Evolutionary conservation across 2,329 filamentous ascomycete genomes (phyloP).

Genomic region (Helicocarpus griseus): DNA sequence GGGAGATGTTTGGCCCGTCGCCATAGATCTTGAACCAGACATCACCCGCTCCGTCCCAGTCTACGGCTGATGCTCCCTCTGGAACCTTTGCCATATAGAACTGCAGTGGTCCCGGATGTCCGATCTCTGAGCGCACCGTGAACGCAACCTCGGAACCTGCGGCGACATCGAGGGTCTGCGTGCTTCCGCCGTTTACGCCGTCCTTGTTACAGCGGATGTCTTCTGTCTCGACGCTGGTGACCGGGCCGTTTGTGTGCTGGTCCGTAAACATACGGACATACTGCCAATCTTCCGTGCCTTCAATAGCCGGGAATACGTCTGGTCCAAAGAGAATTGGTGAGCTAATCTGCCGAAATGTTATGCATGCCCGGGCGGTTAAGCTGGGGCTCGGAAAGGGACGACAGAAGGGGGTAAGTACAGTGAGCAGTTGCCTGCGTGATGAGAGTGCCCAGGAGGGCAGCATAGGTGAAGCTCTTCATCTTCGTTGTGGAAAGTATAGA

Average conservation of each 20-base stretch:
- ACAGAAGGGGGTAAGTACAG: background rate
- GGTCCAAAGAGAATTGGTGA: background rate
- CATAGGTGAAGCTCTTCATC: background rate
- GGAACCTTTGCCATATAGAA: constrained; percentile 36
- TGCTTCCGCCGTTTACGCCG: constrained; percentile 15
- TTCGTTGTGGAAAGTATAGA: background rate
- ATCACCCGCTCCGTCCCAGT: constrained; percentile 29
- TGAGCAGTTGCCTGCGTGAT: background rate
- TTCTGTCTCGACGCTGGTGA: constrained; percentile 24
- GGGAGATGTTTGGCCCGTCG: constrained; percentile 25
- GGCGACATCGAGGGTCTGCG: constrained; percentile 15
- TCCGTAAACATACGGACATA: constrained; percentile 18
- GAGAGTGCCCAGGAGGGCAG: background rate
- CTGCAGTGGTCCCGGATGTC: constrained; percentile 33
- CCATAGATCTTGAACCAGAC: constrained; percentile 40
- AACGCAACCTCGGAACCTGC: constrained; percentile 39
- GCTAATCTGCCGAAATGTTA: background rate
- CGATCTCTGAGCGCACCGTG: constrained; percentile 34
- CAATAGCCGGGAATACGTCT: background rate
- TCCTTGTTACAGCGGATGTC: constrained; percentile 33
- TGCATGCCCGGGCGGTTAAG: background rate
- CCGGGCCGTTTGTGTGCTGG: constrained; percentile 11
- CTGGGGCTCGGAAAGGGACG: background rate
- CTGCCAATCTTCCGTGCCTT: constrained; percentile 12
- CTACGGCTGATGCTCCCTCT: constrained; percentile 26